Conservation (phyloP, 2,329 filamentous ascomycete genomes). For the Venturia asperata region DNA sequence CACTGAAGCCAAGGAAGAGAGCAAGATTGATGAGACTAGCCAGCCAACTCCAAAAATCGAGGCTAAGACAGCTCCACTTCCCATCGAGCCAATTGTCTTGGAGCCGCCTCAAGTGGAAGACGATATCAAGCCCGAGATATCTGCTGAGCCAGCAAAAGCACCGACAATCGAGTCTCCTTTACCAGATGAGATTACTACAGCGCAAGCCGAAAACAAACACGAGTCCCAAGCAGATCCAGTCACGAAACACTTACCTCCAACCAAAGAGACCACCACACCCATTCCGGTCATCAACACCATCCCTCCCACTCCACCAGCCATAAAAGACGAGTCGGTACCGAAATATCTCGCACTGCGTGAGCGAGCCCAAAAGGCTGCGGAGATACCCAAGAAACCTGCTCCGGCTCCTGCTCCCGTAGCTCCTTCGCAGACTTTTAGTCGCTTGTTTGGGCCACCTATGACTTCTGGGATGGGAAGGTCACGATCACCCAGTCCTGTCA, state of each 20-base stretch:
- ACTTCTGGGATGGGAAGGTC: neutral
- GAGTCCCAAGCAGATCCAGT: neutral
- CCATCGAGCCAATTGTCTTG: neutral
- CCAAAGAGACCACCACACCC: neutral
- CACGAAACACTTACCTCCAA: neutral
- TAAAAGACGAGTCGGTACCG: neutral
- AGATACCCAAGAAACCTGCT: neutral
- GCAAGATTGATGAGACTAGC: neutral
- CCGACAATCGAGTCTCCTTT: neutral
- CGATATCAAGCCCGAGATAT: neutral
- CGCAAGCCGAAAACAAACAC: neutral
- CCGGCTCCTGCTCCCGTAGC: neutral
- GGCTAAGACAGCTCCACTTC: neutral
- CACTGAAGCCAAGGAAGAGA: neutral
- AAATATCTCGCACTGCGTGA: neutral
- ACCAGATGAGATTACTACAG: neutral
- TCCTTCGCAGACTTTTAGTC: constrained; percentile 5
- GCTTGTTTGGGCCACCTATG: constrained; percentile 10
- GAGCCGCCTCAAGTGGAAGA: neutral
- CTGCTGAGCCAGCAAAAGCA: neutral
- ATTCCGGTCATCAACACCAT: neutral
- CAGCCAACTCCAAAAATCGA: constrained; percentile 3
- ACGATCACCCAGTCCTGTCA: neutral
- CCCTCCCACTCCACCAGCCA: constrained; percentile 1
- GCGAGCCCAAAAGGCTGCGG: neutral